Base-by-base conservation (phyloP, 108 stramenopile species). In the Stephanodiscus minutulus region DNA sequence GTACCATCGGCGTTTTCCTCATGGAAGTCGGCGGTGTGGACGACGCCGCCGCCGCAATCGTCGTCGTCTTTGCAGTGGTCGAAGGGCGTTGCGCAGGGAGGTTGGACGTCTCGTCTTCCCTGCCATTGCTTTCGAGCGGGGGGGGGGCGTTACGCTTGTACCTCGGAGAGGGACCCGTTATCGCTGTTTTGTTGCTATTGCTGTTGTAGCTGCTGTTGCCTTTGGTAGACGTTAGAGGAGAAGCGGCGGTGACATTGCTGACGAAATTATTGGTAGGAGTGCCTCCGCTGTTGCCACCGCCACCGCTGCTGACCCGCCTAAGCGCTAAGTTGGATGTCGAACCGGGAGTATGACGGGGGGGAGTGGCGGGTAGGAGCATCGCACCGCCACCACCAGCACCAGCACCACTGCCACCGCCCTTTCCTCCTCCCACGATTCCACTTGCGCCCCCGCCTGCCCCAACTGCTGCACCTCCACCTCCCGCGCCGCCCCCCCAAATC, bases 91-190 rank as follows among this genome's bases (percentile, higher is more conserved):
- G 29, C 17, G 55, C 25, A 29, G 28, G 0, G 25, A 17, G 5
- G 29, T 4, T 21, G 57, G 44, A 46, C 43, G 61, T 27, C n/a
- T 47, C 28, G 28, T 44, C 46, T 28, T 25, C 24, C n/a, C 28
- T 27, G 63, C 4, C 53, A 0, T 22, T 63, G 20, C 44, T 70
- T 56, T 44, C 43, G 33, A 78, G 58, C 41, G 68, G 69, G 1
- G 70, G 70, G 21, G 77, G 77, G 8, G 77, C 77, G 36, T 70
- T 78, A 7, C 69, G 62, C 55, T 78, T 78, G 41, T 78, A 78
- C 31, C 66, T 70, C 50, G 77, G 77, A 27, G 61, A 50, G 11
- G 73, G 64, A 59, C 44, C 37, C 29, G 63, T 46, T 18, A 43
- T 52, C 21, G 60, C 41, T 22, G 52, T 33, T n/a, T n/a, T 29